phyloP scores from a whole-genome alignment of 345 rosid species.

The Hibiscus syriacus region DNA sequence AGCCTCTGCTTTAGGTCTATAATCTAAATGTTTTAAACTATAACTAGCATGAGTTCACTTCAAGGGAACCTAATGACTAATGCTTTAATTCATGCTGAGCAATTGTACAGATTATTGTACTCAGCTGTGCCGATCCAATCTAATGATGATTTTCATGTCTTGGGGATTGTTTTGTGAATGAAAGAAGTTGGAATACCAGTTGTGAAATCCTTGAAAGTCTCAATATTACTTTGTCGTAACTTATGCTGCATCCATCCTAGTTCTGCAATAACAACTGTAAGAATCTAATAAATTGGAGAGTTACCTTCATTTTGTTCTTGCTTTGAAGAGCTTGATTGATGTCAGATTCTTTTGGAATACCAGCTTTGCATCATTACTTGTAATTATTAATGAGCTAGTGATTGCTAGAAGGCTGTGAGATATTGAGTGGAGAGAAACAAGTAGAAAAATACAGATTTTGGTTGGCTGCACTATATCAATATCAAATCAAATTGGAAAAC shows the following conservation, averaged over 20 bases:
- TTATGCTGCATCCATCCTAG: constrained; percentile 73
- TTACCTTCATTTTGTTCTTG: constrained; percentile 62
- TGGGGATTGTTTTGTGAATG: constrained; percentile 8
- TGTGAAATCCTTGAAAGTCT: constrained; percentile 48
- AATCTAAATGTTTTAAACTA: not conserved
- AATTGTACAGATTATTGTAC: not conserved
- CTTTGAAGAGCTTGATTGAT: constrained; percentile 17
- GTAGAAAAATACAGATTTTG: constrained; percentile 57
- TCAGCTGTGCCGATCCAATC: not conserved
- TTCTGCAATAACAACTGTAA: constrained; percentile 42
- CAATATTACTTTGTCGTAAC: constrained; percentile 37
- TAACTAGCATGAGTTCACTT: not conserved
- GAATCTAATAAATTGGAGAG: constrained; percentile 19
- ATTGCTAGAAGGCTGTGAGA: constrained; percentile 14
- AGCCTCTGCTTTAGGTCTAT: not conserved
- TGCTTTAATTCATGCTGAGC: not conserved
- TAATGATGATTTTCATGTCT: constrained; percentile 8
- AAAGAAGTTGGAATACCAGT: constrained; percentile 45
- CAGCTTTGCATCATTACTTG: not conserved
- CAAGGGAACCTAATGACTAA: not conserved
- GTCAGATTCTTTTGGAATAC: constrained; percentile 24
- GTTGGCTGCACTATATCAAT: constrained; percentile 66
- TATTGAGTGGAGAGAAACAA: constrained; percentile 42
- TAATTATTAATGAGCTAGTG: constrained; percentile 15
- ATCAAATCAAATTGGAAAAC: constrained; percentile 46